Base-by-base conservation (phyloP, 257 asterid species). In the Gardenia jasminoides region DNA sequence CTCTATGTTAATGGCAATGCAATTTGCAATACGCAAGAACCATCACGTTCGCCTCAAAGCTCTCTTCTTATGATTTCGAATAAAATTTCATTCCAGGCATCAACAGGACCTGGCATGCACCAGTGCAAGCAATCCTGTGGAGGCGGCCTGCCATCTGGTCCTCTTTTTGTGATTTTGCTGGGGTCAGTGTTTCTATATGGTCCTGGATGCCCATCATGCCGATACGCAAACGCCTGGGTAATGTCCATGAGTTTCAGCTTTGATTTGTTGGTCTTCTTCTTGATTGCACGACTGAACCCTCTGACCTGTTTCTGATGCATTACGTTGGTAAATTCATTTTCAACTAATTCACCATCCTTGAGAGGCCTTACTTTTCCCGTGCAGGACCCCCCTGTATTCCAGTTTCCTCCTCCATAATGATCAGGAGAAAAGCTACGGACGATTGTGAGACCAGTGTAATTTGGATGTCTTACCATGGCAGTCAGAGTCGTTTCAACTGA, bases 31-130 rank as follows among this genome's bases (percentile, higher is more conserved):
- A 79, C 79, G 41, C 80, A 79, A 52, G 77, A 78, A 70, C 50
- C 67, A 36, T 67, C 73, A 73, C 73, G 4, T 78, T 56, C 79
- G 72, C 80, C 66, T 75, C 76, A 78, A 86, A 79, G 72, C 22
- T 92, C 98, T 80, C 90, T 84, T 86, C 90, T 79, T 82, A 93
- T 88, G 78, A 91, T 83, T 75, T 93, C 98, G 56, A 83, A 78
- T 36, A 92, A 90, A 70, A 96, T 74, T 85, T 96, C 99, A 58
- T 96, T 96, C 99, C 99, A 96, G 2, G 97, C 93, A 78, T 96
- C 99, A 52, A 96, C 97, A 2, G 99, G 97, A 48, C 99, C 99
- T 12, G 99, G 99, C 99, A 96, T 96, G 90, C 99, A 96, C 99
- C 99, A 96, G 70, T 96, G 99, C 89, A 96, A 79, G 89, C 99